Evolutionary conservation across 2,329 filamentous ascomycete species (phyloP).

Genomic region (Xylaria arbuscula): DNA sequence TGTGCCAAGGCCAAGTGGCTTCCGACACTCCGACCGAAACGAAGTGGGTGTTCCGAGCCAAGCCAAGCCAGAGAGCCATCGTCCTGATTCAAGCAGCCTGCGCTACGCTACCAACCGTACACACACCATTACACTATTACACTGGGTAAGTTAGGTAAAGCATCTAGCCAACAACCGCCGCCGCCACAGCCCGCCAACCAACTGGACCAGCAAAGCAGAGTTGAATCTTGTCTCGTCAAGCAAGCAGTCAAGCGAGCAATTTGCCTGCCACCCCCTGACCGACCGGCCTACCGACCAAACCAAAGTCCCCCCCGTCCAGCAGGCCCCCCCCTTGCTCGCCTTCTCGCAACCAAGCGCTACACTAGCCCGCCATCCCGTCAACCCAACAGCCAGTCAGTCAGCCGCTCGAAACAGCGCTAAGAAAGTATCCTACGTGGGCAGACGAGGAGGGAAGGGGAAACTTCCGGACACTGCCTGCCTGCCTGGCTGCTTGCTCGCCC

Average conservation of each 20-base stretch:
- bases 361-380: conserved; percentile 4
- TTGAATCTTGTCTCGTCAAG: neutral
- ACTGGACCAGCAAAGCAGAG: neutral
- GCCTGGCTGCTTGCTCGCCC: conserved; percentile 23
- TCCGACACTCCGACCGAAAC: neutral
- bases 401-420: conserved; percentile 12
- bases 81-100: conserved; percentile 3
- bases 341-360: conserved; percentile 10
- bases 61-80: conserved; percentile 5
- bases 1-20: conserved; percentile 15
- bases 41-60: conserved; percentile 9
- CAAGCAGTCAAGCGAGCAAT: conserved; percentile 11
- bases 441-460: neutral
- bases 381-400: conserved; percentile 12
- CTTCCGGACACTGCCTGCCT: conserved; percentile 12
- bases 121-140: neutral
- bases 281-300: neutral
- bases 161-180: neutral
- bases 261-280: conserved; percentile 5
- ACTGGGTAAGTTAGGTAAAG: neutral
- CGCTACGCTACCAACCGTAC: neutral
- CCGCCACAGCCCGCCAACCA: neutral
- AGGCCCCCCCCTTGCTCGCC: conserved; percentile 12
- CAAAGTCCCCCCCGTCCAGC: neutral
- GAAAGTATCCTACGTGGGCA: neutral